These are phyloP conservation scores for Hawksworthiomyces lignivorus DNA, from an alignment of 2,329 filamentous ascomycete species.

Conservation along the genomic window DNA sequence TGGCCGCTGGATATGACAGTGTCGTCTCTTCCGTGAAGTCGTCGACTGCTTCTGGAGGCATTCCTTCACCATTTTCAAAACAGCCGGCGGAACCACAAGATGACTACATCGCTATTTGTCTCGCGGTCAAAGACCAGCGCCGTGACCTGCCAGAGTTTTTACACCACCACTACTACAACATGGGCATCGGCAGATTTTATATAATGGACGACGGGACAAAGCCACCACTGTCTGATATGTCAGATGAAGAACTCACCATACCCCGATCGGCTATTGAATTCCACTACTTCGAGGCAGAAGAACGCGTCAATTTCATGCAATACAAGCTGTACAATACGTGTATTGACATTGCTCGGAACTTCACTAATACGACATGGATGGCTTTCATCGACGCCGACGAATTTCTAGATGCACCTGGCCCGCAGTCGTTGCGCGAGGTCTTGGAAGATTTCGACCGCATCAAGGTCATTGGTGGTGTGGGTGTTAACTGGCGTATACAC, in stretches of 20 bases:
- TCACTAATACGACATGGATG: constrained; percentile 10
- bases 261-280: constrained; percentile 11
- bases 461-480: constrained; percentile 9
- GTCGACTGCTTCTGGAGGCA: constrained; percentile 3
- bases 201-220: constrained; percentile 12
- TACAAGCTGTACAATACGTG: constrained; percentile 11
- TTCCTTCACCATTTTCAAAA: constrained; percentile 6
- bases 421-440: constrained; percentile 6
- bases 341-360: constrained; percentile 4
- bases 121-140: constrained; percentile 12
- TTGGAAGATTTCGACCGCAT: constrained; percentile 9
- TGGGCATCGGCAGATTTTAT: constrained; percentile 12
- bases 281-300: constrained; percentile 9
- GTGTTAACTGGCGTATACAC: constrained; percentile 12
- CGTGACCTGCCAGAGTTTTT: constrained; percentile 11
- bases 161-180: constrained; percentile 14
- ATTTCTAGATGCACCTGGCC: constrained; percentile 9
- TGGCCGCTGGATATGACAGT: constrained; percentile 6
- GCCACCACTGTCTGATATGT: constrained; percentile 8
- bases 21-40: constrained; percentile 7
- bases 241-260: constrained; percentile 7
- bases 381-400: constrained; percentile 13
- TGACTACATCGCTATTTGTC: constrained; percentile 11
- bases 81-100: constrained; percentile 3
- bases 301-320: constrained; percentile 12